Base-by-base conservation (phyloP, 2,329 filamentous ascomycete species). In the Pseudogymnoascus sp. region DNA sequence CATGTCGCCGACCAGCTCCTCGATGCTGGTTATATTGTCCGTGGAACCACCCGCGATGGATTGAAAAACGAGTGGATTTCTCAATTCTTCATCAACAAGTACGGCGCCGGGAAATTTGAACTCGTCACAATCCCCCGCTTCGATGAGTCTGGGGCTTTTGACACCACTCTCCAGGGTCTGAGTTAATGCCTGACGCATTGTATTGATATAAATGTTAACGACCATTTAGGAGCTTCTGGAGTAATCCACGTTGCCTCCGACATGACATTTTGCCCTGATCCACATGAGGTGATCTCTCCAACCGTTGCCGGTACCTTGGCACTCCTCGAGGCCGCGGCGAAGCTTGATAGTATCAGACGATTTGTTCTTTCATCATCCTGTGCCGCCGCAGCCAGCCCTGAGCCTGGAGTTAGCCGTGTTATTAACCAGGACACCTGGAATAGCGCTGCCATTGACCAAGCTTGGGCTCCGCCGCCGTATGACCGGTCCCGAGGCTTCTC, bases 1-100 rank as follows among this genome's bases (percentile, higher is more conserved):
- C 76, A 81, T 48, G 69, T 78, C 3, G 69, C 71, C 25, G 67
- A 76, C n/a, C 68, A 75, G 12, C 69, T 81, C 6, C 71, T 81
- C 13, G 61, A 71, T 1, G 67, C 69, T 2, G 77, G 77, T 10
- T 80, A 74, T 64, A 65, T 65, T 6, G 78, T 81, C 4, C 75
- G 78, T 15, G 78, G 78, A 15, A 79, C 78, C 1, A 74, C 76
- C 2, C 75, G 79, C 8, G 66, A 73, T 52, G 31, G 65, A 3
- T 52, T 66, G 0, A 69, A 72, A 25, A 71, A 71, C 6, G 66
- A 71, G 0, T 78, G 76, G 75, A 64, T 72, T 5, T 58, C 74
- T 2, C 65, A 70, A 7, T 12, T 65, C 0, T 70, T 70, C 15
- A 69, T 69, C 27, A 70, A 70, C 0, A 58, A 27, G 0, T 42